Base-by-base conservation (phyloP, 768 basidiomycete species). In the Leccinum incarnatum region DNA sequence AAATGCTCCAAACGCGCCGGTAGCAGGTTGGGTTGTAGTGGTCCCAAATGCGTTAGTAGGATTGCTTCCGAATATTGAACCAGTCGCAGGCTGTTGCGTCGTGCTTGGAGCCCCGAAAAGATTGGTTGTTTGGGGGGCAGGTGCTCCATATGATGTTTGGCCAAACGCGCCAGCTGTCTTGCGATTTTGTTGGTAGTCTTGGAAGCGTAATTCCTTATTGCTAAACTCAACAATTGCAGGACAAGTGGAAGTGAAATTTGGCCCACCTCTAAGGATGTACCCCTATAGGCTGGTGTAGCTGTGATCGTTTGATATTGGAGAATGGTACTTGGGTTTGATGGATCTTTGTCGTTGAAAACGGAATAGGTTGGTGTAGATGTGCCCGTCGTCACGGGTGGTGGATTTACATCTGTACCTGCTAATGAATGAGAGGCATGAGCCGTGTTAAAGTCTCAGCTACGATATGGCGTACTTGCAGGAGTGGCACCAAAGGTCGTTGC, bases 281-380 rank as follows among this genome's bases (percentile, higher is more conserved):
- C 87, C 58, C 81, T 74, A 69, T 94, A 96, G 17, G 81, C 80
- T 15, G 89, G 89, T 81, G 89, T 91, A 62, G 87, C 87, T 17
- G 87, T 82, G 55, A 93, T 93, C 37, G 86, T 82, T 72, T 95
- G 93, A 72, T 89, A 96, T 60, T 90, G 87, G 45, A 88, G 77
- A 5, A 77, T 83, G 12, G 74, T 58, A 52, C 53, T 76, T 17
- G 76, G 63, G 57, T 75, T 80, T 9, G 74, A 69, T 15, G 75
- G 65, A 62, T 95, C 93, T 65, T 91, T 91, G 68, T 95, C 93
- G 36, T 54, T 69, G 60, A 78, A 84, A 5, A 77, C 74, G 47
- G 72, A 70, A 67, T 87, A 95, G 3, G 82, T 72, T 3, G 91
- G 87, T 62, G 85, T 84, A 15, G 83, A 76, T 0, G 89, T 81